These are phyloP conservation scores for Yamadazyma buinensis DNA, from an alignment of 1,139 yeast genomes.

Conservation along the genomic window DNA sequence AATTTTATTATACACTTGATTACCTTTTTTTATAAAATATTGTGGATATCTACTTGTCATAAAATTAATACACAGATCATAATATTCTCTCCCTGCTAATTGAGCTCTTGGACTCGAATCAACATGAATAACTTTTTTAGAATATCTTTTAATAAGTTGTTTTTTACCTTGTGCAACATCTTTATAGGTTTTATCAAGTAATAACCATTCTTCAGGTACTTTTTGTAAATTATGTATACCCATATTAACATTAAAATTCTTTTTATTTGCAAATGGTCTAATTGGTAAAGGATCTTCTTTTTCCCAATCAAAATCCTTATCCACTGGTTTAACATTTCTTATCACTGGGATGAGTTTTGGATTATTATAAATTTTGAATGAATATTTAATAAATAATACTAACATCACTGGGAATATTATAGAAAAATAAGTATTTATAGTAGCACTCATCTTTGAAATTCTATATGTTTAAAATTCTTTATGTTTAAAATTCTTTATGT, in stretches of 20 bases:
- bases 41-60: slow-evolving; percentile 31
- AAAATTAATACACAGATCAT: slow-evolving; percentile 24
- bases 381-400: neutral
- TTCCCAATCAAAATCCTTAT: slow-evolving; percentile 44
- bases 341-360: slow-evolving; percentile 5
- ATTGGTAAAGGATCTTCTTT: slow-evolving; percentile 43
- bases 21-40: slow-evolving; percentile 20
- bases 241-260: slow-evolving; percentile 37
- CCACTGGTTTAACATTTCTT: slow-evolving; percentile 13
- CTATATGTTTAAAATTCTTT: too few species aligned
- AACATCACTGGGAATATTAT: neutral
- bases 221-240: slow-evolving; percentile 28
- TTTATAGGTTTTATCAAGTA: slow-evolving; percentile 34
- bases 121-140: slow-evolving; percentile 22
- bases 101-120: slow-evolving; percentile 17
- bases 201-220: slow-evolving; percentile 34
- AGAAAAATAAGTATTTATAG: neutral
- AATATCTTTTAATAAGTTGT: slow-evolving; percentile 16
- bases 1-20: slow-evolving; percentile 23
- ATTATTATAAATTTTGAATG: neutral
- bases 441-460: too few species aligned
- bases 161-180: slow-evolving; percentile 21
- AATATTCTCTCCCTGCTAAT: slow-evolving; percentile 32
- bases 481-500: too few species aligned
- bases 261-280: slow-evolving; percentile 47